Evolutionary conservation across 768 basidiomycete species (phyloP).

Genomic region (Tremella fuciformis): DNA sequence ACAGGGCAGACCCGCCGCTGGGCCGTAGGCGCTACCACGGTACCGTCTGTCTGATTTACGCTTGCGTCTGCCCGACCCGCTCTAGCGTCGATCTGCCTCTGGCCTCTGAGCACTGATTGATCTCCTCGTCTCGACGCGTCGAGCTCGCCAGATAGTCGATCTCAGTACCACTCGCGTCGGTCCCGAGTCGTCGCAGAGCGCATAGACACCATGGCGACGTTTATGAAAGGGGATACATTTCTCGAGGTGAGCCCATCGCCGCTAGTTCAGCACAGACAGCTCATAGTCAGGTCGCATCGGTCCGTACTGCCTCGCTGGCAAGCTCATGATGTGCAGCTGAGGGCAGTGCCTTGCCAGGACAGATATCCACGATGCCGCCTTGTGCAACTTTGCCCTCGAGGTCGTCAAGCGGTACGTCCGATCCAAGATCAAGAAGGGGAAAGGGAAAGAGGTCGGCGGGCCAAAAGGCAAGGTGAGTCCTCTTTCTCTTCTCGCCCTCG

Average conservation of each 20-base stretch:
- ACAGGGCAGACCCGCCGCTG: too few species aligned
- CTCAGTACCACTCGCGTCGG: too few species aligned
- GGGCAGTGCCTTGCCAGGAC: slow-evolving; percentile 24
- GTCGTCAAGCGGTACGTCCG: slow-evolving; percentile 29
- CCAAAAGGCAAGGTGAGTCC: slow-evolving; percentile 25
- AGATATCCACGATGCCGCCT: slow-evolving; percentile 18
- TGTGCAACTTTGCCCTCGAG: slow-evolving; percentile 18
- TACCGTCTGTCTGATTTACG: too few species aligned
- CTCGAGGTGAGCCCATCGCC: background rate
- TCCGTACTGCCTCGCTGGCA: background rate
- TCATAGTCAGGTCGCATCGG: background rate
- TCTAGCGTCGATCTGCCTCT: too few species aligned
- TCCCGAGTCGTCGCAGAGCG: too few species aligned
- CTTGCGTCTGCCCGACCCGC: too few species aligned
- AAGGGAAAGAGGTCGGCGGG: slow-evolving; percentile 16
- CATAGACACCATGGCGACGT: slow-evolving; percentile 2
- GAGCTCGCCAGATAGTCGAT: too few species aligned
- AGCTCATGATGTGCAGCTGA: too few species aligned
- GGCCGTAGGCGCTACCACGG: too few species aligned
- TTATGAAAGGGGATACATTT: slow-evolving; percentile 6
- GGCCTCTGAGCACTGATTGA: too few species aligned
- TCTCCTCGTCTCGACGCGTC: too few species aligned
- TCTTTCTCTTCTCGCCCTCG: background rate
- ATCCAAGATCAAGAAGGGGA: slow-evolving; percentile 28
- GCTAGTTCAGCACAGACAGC: background rate